Conservation (phyloP, 495 filamentous ascomycete genomes). For the Cudoniella acicularis region DNA sequence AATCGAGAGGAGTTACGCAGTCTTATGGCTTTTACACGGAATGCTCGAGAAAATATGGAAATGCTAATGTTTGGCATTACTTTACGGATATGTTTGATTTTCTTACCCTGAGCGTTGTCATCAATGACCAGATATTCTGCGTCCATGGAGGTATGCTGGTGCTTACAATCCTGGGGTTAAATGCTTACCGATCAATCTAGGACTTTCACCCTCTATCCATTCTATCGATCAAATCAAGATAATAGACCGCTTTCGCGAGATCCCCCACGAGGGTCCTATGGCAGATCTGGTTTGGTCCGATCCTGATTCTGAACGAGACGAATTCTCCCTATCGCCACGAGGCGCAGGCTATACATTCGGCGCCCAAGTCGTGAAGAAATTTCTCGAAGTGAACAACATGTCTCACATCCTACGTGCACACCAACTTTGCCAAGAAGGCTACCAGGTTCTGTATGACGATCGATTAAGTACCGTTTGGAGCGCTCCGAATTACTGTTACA, state of each 20-base stretch:
- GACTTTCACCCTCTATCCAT: slow-evolving; percentile 92
- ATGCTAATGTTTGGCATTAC: slow-evolving; percentile 98
- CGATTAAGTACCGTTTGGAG: slow-evolving; percentile 95
- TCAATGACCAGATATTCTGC: slow-evolving; percentile 98
- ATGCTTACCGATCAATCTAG: too few relatives aligned
- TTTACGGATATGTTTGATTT: slow-evolving; percentile 99
- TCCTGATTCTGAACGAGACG: slow-evolving; percentile 90
- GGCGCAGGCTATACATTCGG: slow-evolving; percentile 97
- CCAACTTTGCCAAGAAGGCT: slow-evolving; percentile 96
- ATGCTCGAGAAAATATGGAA: slow-evolving; percentile 95
- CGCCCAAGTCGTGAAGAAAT: slow-evolving; percentile 95
- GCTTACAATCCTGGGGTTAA: not conserved
- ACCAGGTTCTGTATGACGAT: slow-evolving; percentile 93
- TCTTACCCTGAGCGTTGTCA: slow-evolving; percentile 91
- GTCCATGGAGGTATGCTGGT: slow-evolving; percentile 72
- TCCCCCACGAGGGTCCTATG: slow-evolving; percentile 98
- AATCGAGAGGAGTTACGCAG: slow-evolving; percentile 94
- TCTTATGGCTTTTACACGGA: slow-evolving; percentile 99
- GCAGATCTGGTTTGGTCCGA: slow-evolving; percentile 99
- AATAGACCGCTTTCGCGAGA: slow-evolving; percentile 96
- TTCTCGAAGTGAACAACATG: slow-evolving; percentile 95
- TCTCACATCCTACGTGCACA: slow-evolving; percentile 94
- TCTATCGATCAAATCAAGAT: slow-evolving; percentile 99
- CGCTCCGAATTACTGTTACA: slow-evolving; percentile 94
- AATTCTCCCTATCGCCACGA: slow-evolving; percentile 89